Conservation (phyloP, 2,329 filamentous ascomycete species). For the Dryadomyces quercus-mongolicae region DNA sequence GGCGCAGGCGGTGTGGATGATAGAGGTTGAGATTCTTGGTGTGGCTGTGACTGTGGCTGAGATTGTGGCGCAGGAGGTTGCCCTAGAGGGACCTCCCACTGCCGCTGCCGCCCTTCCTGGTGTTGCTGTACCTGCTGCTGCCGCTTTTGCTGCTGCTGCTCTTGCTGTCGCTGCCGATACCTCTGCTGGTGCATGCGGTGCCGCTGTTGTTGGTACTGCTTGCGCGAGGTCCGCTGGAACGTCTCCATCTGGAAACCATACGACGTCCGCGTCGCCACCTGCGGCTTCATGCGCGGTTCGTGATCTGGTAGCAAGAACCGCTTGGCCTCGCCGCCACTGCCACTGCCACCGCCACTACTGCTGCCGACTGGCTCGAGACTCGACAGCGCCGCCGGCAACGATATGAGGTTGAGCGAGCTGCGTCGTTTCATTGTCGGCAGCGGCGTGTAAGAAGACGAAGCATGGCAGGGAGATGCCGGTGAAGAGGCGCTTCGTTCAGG, state of each 20-base stretch:
- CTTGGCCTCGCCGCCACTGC: not conserved
- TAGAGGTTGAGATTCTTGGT: no score
- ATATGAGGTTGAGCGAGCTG: not conserved
- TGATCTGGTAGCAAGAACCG: not conserved
- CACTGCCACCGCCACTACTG: no score
- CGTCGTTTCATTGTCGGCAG: not conserved
- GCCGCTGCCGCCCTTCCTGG: not conserved
- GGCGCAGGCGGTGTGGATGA: not conserved
- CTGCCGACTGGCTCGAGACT: not conserved
- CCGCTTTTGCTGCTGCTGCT: not conserved
- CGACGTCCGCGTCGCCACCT: not conserved
- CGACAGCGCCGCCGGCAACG: not conserved
- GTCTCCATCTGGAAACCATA: slow-evolving; percentile 2
- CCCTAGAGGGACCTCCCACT: not conserved
- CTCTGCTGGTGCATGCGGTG: slow-evolving; percentile 1
- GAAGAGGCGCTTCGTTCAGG: not conserved
- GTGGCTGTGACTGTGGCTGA: not conserved
- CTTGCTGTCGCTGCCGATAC: not conserved
- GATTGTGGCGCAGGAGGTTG: no score
- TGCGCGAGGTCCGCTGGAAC: slow-evolving; percentile 1
- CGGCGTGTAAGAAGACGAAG: no score
- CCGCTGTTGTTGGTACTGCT: slow-evolving; percentile 1
- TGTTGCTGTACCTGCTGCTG: not conserved
- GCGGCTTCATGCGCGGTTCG: not conserved
- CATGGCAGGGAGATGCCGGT: not conserved